Base-by-base conservation (phyloP, 768 basidiomycete species). In the Termitomyces sp. region DNA sequence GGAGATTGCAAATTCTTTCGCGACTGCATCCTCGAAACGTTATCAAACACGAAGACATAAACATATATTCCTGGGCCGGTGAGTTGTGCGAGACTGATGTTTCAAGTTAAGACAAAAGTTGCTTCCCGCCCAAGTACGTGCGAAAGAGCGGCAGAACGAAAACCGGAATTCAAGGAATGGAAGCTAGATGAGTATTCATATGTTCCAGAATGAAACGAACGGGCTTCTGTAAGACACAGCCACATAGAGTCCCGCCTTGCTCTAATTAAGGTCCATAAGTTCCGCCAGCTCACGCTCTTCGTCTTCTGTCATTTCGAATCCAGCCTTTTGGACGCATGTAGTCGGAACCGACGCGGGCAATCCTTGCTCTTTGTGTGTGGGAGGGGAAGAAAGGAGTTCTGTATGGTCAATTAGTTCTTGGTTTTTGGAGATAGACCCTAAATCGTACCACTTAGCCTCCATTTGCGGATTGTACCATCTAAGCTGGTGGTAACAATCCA, bases 241-340 rank as follows among this genome's bases (percentile, higher is more conserved):
- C 26, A 51, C 9, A 28, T n/a, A 45, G 15, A 16, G 16, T 45
- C 24, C 44, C 7, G 31, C 44, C 20, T 16, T 5, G n/a, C 24
- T 31, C n/a, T 62, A 71, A 48, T 76, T 74, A 2, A 62, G 64
- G 46, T 72, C 76, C 70, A 80, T 66, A 9, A 97, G 70, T 66
- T 94, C 93, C 37, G 86, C 94, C 22, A 98, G 75, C 69, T 97
- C 94, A 22, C 83, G 79, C 65, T 94, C 93, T 71, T 97, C 95
- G 53, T 96, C 95, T 65, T 88, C 92, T 10, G 94, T 89, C 70
- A 95, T 67, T 54, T 76, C 31, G 70, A 80, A 67, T 67, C 15
- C 71, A 16, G 51, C 60, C 41, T 66, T 59, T 31, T 62, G 60
- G 34, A 60, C 53, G 47, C 24, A 18, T 1, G 45, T 39, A 12